A percentile compares a stretch with the other conserved stretches of the same genome.
Evolutionary conservation across 208 protist species (phyloP).

Genomic region (Acanthamoeba castellanii): DNA sequence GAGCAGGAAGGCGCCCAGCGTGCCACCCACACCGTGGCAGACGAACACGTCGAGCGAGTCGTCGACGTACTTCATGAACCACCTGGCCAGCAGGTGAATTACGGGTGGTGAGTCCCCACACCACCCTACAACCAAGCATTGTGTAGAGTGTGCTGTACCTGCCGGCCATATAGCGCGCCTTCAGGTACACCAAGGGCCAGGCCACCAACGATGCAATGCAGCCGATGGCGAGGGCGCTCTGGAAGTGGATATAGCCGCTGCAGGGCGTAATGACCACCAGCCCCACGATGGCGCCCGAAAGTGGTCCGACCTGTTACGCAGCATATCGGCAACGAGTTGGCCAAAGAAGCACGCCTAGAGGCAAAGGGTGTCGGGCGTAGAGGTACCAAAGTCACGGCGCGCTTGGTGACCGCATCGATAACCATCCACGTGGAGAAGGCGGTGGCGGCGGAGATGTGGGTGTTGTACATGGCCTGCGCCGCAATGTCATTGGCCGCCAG

Average conservation of each 20-base stretch:
- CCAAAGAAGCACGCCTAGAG: not conserved
- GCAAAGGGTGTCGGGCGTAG: not conserved
- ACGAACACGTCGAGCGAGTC: conserved; percentile 63
- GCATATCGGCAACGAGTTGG: not conserved
- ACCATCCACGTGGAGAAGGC: conserved; percentile 43
- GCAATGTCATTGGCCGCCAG: conserved; percentile 55
- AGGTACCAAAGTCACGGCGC: conserved; percentile 20
- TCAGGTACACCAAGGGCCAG: conserved; percentile 26
- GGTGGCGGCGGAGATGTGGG: conserved; percentile 37
- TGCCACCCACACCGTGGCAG: conserved; percentile 53
- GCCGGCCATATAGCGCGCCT: not conserved
- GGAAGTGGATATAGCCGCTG: not conserved
- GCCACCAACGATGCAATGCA: conserved; percentile 12
- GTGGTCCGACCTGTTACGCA: conserved; percentile 10
- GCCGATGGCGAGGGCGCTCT: conserved; percentile 43
- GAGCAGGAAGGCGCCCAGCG: not conserved
- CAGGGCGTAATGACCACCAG: conserved; percentile 57
- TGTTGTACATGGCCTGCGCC: conserved; percentile 48
- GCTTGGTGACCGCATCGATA: conserved; percentile 24
- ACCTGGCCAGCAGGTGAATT: not conserved
- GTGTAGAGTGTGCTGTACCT: not conserved
- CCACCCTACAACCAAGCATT: not conserved
- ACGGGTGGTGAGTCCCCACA: not conserved
- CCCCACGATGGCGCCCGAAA: conserved; percentile 33
- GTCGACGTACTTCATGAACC: conserved; percentile 61